Conservation (phyloP, 352 stramenopile genomes). For the Globisporangium okanoganense region DNA sequence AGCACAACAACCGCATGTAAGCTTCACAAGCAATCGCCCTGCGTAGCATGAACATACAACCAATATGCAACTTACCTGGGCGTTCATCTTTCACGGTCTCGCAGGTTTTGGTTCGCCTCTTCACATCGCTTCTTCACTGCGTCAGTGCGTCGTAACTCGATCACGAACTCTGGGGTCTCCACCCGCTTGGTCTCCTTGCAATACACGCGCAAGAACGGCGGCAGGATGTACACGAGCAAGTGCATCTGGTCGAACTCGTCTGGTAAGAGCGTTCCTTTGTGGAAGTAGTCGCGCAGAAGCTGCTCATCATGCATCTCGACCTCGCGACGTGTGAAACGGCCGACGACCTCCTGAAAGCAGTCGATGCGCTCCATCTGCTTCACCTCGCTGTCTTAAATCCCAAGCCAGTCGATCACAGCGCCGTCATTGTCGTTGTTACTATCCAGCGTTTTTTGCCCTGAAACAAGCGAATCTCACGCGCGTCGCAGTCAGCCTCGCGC, state of each 20-base stretch:
- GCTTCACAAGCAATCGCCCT: neutral
- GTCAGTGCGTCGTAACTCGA: neutral
- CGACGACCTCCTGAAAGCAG: neutral
- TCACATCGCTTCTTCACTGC: neutral
- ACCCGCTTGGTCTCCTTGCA: neutral
- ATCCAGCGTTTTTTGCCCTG: neutral
- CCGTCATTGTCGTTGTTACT: neutral
- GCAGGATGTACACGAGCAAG: neutral
- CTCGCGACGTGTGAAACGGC: neutral
- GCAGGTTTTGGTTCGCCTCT: neutral
- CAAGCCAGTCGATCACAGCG: neutral
- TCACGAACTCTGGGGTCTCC: neutral
- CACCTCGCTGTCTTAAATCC: neutral
- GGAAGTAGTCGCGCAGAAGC: neutral
- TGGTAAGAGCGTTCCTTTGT: neutral
- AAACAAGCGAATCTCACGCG: neutral
- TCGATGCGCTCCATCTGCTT: neutral
- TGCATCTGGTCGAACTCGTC: neutral
- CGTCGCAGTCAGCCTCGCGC: neutral
- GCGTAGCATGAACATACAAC: neutral
- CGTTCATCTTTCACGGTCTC: neutral
- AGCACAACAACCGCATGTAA: neutral
- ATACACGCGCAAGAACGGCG: neutral
- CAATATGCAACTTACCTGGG: neutral
- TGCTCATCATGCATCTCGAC: neutral